Conservation (phyloP, 2,329 filamentous ascomycete species). For the Xylaria sp. region DNA sequence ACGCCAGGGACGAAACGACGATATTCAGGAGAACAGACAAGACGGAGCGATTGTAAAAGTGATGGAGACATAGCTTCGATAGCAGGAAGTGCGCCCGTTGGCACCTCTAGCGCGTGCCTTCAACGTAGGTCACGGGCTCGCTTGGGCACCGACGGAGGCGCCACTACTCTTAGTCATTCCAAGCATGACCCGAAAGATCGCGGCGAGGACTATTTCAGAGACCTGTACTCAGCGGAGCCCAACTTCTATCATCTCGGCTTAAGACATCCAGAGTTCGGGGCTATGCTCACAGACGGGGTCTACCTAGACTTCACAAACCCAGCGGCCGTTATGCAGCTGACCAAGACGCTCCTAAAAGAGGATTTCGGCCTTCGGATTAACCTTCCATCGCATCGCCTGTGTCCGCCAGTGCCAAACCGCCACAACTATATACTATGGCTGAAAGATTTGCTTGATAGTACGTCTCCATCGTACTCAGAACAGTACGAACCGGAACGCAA, state of each 20-base stretch:
- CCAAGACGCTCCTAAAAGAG: conserved; percentile 77
- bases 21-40: conserved; percentile 37
- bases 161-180: neutral
- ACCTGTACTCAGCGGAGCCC: conserved; percentile 42
- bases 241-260: conserved; percentile 43
- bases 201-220: conserved; percentile 42
- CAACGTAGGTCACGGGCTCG: neutral
- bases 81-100: neutral
- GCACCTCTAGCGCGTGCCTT: neutral
- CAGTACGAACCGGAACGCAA: conserved; percentile 56
- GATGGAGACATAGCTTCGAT: conserved; percentile 1
- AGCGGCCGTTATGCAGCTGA: conserved; percentile 79
- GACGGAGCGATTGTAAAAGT: conserved; percentile 5
- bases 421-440: conserved; percentile 94
- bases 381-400: conserved; percentile 81
- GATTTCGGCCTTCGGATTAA: conserved; percentile 79
- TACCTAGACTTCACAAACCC: conserved; percentile 86
- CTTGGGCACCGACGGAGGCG: neutral
- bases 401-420: conserved; percentile 81
- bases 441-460: conserved; percentile 80
- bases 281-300: conserved; percentile 42
- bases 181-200: neutral
- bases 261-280: conserved; percentile 41
- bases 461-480: conserved; percentile 62
- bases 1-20: conserved; percentile 41